These are phyloP conservation scores for Handroanthus guayacan DNA, from an alignment of 257 asterid genomes.

Conservation along the genomic window DNA sequence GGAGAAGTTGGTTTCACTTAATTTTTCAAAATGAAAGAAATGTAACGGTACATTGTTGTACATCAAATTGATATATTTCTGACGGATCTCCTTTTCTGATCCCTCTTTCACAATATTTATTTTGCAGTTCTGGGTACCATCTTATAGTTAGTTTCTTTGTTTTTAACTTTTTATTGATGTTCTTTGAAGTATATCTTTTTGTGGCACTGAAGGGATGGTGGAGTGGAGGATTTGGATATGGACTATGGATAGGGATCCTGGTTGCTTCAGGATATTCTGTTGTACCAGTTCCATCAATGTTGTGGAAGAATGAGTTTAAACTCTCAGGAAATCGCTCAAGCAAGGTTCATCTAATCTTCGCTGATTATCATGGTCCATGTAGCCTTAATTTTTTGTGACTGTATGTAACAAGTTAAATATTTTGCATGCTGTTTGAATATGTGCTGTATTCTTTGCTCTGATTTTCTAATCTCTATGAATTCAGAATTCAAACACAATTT, in stretches of 20 bases:
- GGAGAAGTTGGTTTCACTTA: background rate
- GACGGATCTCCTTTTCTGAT: conserved; percentile 9
- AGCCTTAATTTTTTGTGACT: conserved; percentile 1
- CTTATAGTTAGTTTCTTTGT: conserved; percentile 15
- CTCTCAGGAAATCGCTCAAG: conserved; percentile 60
- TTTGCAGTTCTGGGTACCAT: conserved; percentile 16
- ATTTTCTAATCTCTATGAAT: conserved; percentile 2
- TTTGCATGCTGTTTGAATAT: conserved; percentile 21
- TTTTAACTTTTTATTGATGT: conserved; percentile 23
- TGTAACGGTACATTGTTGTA: background rate
- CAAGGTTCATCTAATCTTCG: conserved; percentile 59
- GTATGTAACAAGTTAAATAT: background rate
- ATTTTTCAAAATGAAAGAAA: background rate
- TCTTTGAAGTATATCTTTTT: conserved; percentile 28
- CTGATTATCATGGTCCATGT: conserved; percentile 5
- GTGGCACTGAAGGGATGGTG: conserved; percentile 81
- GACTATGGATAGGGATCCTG: conserved; percentile 82
- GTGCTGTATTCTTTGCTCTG: background rate
- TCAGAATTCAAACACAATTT: background rate
- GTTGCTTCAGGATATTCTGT: conserved; percentile 90
- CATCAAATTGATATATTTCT: background rate
- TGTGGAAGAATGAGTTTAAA: conserved; percentile 78
- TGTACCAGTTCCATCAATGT: conserved; percentile 73
- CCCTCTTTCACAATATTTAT: background rate
- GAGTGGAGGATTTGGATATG: conserved; percentile 92